A percentile compares a stretch with the other conserved stretches of the same genome.
Conservation (phyloP, 108 stramenopile genomes). For the Conticribra weissflogii region DNA sequence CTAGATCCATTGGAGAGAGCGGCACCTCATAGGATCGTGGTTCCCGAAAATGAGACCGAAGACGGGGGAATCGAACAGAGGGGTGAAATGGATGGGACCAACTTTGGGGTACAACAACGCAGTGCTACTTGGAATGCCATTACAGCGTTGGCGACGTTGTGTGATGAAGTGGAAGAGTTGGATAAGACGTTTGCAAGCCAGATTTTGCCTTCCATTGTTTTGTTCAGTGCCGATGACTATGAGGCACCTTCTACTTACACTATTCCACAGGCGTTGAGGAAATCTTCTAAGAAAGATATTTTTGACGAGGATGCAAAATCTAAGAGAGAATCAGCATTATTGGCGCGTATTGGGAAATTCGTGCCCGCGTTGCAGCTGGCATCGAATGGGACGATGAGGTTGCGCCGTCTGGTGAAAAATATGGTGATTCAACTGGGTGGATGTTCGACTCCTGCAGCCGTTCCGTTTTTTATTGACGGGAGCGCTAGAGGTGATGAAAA, state of each 20-base stretch:
- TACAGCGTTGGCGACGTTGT: constrained; percentile 49
- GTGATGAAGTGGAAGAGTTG: constrained; percentile 55
- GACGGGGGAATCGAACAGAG: constrained; percentile 2
- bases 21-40: constrained; percentile 49
- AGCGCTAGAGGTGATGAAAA: constrained; percentile 1
- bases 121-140: constrained; percentile 49
- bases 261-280: not conserved
- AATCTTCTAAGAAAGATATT: constrained; percentile 8
- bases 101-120: constrained; percentile 8
- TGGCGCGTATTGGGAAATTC: constrained; percentile 47
- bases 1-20: constrained; percentile 42
- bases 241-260: not conserved
- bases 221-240: constrained; percentile 40
- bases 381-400: constrained; percentile 42
- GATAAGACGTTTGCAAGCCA: constrained; percentile 7
- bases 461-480: constrained; percentile 22
- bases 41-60: constrained; percentile 18
- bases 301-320: constrained; percentile 39
- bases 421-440: constrained; percentile 59
- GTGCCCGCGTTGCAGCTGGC: constrained; percentile 49
- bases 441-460: constrained; percentile 32
- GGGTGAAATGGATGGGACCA: constrained; percentile 34
- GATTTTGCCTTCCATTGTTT: constrained; percentile 36
- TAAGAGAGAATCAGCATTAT: constrained; percentile 36
- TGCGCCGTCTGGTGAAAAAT: constrained; percentile 49